Evolutionary conservation across 169 alveolate species (phyloP), one percentile per base, ranked within the genome.

Genomic region (Besnoitia besnoiti): DNA sequence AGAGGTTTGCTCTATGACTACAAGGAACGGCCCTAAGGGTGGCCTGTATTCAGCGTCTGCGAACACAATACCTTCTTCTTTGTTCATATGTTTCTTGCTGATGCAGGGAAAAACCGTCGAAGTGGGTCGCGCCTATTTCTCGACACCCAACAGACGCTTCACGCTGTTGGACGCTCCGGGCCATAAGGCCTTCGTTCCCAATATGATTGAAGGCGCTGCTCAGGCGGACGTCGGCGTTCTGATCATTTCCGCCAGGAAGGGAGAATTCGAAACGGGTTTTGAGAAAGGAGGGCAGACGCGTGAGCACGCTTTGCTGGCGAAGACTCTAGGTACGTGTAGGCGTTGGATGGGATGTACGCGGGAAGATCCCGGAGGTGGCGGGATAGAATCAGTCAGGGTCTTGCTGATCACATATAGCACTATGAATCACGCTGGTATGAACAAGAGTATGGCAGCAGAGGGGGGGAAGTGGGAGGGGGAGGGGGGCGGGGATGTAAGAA

Each of bases 161-260:
- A 99, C 99, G 21, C 98, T 99, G 84, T 97, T 99, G 90, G 99
- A 99, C 95, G 99, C 99, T 19, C 99, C 99, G 0, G 99, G 99
- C 19, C 99, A 99, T 97, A 97, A 98, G 94, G 98, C 98, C 91
- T 99, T 98, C 91, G 99, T 99, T 49, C 99, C 99, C 5, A 99
- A 99, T 95, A 99, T 99, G 99, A 99, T 99, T 84, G 97, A 98
- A 88, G 99, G 99, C 44, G 99, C 99, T 16, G 98, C 99, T 7
- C 99, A 99, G 85, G 99, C 99, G 76, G 99, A 99, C 94, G 96
- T 99, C 76, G 99, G 99, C 24, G 99, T 99, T 55, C 96, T 99
- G 49, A 99, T 99, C 67, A 98, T 99, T 76, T 99, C 99, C 27
- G 92, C 98, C 21, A 95, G 95, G 46, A 92, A 85, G 92, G 99